phyloP scores from a whole-genome alignment of 768 basidiomycete genomes.

The Pleurotus cornucopiae region DNA sequence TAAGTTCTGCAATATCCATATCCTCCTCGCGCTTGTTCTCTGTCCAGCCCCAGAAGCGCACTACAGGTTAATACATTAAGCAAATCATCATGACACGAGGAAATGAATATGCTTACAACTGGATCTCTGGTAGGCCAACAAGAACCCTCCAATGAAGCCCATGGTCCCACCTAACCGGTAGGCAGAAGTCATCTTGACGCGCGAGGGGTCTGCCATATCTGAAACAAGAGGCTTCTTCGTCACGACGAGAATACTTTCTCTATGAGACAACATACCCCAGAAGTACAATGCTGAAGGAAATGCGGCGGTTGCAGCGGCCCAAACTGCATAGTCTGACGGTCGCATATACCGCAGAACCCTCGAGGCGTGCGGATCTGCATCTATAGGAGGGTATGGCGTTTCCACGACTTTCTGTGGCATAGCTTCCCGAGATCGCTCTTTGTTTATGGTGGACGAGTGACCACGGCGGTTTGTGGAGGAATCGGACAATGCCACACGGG shows the following conservation, averaged over 20 bases:
- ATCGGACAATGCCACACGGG: constrained; percentile 1
- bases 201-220: constrained; percentile 50
- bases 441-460: no score
- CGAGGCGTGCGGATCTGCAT: constrained; percentile 84
- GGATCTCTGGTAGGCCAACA: constrained; percentile 89
- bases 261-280: constrained; percentile 58
- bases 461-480: constrained; percentile 7
- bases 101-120: constrained; percentile 55
- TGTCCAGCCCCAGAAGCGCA: constrained; percentile 94
- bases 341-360: constrained; percentile 90
- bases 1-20: constrained; percentile 74
- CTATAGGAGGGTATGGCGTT: constrained; percentile 87
- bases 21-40: constrained; percentile 84
- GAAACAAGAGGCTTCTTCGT: constrained; percentile 9
- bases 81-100: neutral
- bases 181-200: constrained; percentile 29
- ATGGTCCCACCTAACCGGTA: constrained; percentile 62
- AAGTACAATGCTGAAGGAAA: constrained; percentile 79
- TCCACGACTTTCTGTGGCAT: constrained; percentile 48
- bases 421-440: constrained; percentile 14
- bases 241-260: constrained; percentile 3
- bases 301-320: constrained; percentile 76
- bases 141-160: constrained; percentile 88
- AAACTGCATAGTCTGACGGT: constrained; percentile 79
- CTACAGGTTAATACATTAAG: constrained; percentile 30